A percentile compares a stretch with the other conserved stretches of the same genome.
These are phyloP conservation scores for Marsdenia floribunda DNA, from an alignment of 257 asterid genomes.

Conservation along the genomic window DNA sequence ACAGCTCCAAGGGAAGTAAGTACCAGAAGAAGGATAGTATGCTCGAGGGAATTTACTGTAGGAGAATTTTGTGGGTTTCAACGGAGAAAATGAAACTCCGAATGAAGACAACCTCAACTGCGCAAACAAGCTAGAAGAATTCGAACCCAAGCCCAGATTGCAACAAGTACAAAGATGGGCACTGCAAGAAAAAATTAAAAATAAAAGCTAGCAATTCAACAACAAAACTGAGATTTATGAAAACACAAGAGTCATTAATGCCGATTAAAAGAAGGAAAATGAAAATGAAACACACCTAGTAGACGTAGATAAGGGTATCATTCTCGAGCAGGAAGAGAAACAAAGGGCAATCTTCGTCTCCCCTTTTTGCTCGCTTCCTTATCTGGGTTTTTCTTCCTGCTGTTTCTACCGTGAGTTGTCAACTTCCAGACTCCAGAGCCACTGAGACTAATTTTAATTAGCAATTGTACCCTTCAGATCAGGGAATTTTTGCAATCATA, in stretches of 20 bases:
- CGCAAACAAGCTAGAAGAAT: slow-evolving; percentile 47
- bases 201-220: slow-evolving; percentile 1
- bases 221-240: neutral
- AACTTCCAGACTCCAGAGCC: neutral
- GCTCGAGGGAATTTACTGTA: slow-evolving; percentile 32
- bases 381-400: neutral
- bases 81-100: slow-evolving; percentile 23
- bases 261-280: neutral
- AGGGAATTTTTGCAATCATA: neutral
- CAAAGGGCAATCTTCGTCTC: neutral
- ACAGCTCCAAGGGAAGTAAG: slow-evolving; percentile 14
- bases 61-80: slow-evolving; percentile 26
- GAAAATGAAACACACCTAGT: slow-evolving; percentile 30
- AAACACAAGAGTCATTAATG: neutral
- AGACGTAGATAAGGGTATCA: slow-evolving; percentile 45
- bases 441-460: no score
- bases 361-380: neutral
- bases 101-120: slow-evolving; percentile 26
- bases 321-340: neutral
- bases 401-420: neutral
- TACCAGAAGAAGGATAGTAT: slow-evolving; percentile 43
- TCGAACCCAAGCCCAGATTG: slow-evolving; percentile 39
- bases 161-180: slow-evolving; percentile 29
- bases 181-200: slow-evolving; percentile 24
- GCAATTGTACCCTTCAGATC: neutral